Base-by-base conservation (phyloP, 805 yeast genomes). In the Candida piceae region DNA sequence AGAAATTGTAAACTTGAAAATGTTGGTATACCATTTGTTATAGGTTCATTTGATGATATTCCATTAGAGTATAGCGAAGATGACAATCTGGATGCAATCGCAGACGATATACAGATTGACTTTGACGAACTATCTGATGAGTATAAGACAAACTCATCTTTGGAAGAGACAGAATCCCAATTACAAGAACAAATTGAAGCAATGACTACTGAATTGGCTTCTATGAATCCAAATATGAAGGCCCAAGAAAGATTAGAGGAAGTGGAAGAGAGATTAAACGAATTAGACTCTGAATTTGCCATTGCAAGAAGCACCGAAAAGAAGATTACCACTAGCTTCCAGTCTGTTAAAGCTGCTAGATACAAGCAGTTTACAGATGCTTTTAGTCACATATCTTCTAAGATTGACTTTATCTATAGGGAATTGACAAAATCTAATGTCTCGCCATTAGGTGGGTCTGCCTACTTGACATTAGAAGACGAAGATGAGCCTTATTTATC, bases 361-460 rank as follows among this genome's bases (percentile, higher is more conserved):
- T 73, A 70, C 39, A 73, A 73, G 6, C 49, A 62, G 22, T 93
- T 90, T 58, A 78, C 74, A 60, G 66, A 69, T 27, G 90, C 95
- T 0, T 88, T 82, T 50, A 70, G 74, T n/a, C 87, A 83, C 50
- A 80, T 90, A 22, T 75, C 90, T 4, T 69, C 66, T 2, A 70
- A 74, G 38, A 82, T 93, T 46, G 94, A 85, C 55, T 62, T 66
- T 0, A 79, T 87, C 8, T 93, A 90, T 60, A 82, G 88, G 53
- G 97, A 89, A 50, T 67, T 93, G 34, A 93, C 97, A 0, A 80
- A 75, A 45, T 74, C 84, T 0, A 61, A 70, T 4, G 73, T 80
- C 0, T 76, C 85, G 22, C 81, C 95, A 2, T 67, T 83, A 20
- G 97, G 97, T 29, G 97, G 97, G 1, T 80, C 93, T n/a, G 97